These are phyloP conservation scores for Hymenotorrendiella dingleyae DNA, from an alignment of 2,329 filamentous ascomycete species.

Conservation along the genomic window DNA sequence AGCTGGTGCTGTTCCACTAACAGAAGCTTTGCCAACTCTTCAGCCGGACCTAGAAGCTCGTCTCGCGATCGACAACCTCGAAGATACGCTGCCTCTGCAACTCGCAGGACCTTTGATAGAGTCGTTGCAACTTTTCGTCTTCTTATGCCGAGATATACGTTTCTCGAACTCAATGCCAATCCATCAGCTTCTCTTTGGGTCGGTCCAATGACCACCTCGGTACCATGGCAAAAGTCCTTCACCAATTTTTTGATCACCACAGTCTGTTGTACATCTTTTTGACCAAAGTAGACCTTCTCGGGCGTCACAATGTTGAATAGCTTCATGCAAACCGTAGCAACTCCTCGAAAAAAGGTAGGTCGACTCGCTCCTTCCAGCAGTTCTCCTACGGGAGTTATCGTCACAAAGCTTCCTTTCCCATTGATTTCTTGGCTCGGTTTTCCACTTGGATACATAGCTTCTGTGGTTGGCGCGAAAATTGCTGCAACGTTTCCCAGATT, in stretches of 20 bases:
- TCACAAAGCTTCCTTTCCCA: constrained; percentile 83
- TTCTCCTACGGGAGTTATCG: constrained; percentile 75
- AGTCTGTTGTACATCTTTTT: constrained; percentile 97
- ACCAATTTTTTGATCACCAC: constrained; percentile 85
- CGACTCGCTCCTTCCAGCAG: constrained; percentile 78
- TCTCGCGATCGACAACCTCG: constrained; percentile 47
- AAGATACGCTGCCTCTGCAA: constrained; percentile 63
- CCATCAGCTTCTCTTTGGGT: constrained; percentile 77
- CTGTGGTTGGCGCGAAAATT: constrained; percentile 78
- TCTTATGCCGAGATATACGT: constrained; percentile 80
- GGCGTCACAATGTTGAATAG: constrained; percentile 77
- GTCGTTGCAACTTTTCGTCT: constrained; percentile 68
- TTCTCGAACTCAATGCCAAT: constrained; percentile 84
- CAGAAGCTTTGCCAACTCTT: constrained; percentile 48
- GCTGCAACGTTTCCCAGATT: constrained; percentile 66
- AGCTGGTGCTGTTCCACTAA: constrained; percentile 57
- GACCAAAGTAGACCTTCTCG: constrained; percentile 84
- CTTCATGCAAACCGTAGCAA: constrained; percentile 95
- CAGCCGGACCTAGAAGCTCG: constrained; percentile 68
- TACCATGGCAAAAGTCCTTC: constrained; percentile 76
- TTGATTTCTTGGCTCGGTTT: constrained; percentile 62
- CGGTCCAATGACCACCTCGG: constrained; percentile 64
- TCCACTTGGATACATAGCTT: constrained; percentile 82
- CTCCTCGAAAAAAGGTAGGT: constrained; percentile 93
- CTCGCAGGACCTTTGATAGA: constrained; percentile 61